Conservation (phyloP, 2,329 filamentous ascomycete genomes). For the Amphichorda felina region DNA sequence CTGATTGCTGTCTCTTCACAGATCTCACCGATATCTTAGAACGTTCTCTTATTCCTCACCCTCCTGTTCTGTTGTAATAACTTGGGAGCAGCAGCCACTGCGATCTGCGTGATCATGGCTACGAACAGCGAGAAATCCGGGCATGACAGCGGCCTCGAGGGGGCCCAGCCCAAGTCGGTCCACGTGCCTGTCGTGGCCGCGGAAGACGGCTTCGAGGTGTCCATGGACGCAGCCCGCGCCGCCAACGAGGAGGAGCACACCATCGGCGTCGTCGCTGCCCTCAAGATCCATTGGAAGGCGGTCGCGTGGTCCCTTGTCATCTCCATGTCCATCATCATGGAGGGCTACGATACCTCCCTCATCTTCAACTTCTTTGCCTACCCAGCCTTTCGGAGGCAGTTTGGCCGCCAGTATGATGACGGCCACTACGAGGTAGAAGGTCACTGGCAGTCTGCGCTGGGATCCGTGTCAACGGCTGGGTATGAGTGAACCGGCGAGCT, state of each 20-base stretch:
- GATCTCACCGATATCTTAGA: too few relatives aligned
- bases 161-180: neutral
- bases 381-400: neutral
- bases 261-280: constrained; percentile 15
- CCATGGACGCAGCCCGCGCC: neutral
- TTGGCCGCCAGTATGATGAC: neutral
- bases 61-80: neutral
- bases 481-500: too few relatives aligned
- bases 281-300: constrained; percentile 8
- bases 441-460: too few relatives aligned
- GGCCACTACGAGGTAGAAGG: too few relatives aligned
- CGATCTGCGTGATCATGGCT: too few relatives aligned
- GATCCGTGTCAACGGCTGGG: too few relatives aligned
- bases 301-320: constrained; percentile 17
- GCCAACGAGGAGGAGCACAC: neutral
- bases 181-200: neutral
- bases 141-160: neutral
- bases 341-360: constrained; percentile 29
- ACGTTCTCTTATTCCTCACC: too few relatives aligned
- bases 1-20: too few relatives aligned
- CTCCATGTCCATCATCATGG: constrained; percentile 36
- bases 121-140: neutral
- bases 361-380: neutral
- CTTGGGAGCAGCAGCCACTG: too few relatives aligned
- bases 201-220: neutral